Conservation (phyloP, 2,329 filamentous ascomycete genomes). For the Neopestalotiopsis sp. region DNA sequence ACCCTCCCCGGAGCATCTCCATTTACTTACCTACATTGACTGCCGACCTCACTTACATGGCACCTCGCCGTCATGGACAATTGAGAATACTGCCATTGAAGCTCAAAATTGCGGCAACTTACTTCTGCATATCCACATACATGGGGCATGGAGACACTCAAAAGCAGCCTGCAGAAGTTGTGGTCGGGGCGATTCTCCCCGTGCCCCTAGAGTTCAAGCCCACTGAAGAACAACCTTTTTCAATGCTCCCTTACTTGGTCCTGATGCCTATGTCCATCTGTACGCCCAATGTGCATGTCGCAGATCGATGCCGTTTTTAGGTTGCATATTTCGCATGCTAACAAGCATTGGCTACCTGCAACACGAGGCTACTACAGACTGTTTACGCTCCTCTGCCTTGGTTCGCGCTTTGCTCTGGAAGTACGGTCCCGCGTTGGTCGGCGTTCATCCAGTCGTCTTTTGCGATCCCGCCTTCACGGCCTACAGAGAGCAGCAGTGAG, state of each 20-base stretch:
- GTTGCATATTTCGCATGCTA: not conserved
- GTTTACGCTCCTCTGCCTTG: no score
- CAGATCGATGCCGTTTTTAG: not conserved
- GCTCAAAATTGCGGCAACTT: not conserved
- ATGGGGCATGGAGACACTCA: not conserved
- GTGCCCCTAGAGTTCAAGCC: not conserved
- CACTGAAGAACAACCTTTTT: not conserved
- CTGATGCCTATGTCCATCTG: not conserved
- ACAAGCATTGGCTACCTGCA: not conserved
- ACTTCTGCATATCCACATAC: not conserved
- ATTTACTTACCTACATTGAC: no score
- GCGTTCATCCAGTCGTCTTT: no score
- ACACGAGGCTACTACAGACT: constrained; percentile 1
- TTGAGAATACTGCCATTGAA: no score
- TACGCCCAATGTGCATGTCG: not conserved
- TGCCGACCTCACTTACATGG: no score
- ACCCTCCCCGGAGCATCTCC: no score
- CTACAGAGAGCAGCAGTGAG: no score
- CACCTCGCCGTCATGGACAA: no score
- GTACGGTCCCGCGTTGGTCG: no score
- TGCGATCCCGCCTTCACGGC: no score
- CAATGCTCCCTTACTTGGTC: not conserved
- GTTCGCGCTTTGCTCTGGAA: no score
- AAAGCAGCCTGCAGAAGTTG: not conserved
- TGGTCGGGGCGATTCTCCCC: not conserved